Evolutionary conservation across 2,329 filamentous ascomycete genomes (phyloP).

Genomic region (Penicillium sp.): DNA sequence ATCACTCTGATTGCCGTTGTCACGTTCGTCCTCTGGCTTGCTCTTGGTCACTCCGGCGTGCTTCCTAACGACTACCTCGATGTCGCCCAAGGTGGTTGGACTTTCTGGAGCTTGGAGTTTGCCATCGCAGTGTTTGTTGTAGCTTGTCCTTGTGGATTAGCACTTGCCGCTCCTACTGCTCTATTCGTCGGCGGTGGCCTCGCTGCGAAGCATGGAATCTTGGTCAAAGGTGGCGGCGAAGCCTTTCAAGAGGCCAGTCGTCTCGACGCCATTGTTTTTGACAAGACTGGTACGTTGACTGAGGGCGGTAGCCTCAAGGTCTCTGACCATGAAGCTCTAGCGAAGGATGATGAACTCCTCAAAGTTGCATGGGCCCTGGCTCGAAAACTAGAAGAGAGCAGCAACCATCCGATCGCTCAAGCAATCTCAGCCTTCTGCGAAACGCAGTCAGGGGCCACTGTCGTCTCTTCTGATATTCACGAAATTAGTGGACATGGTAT

Average conservation of each 20-base stretch:
- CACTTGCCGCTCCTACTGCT: conserved; percentile 82
- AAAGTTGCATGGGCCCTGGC: conserved; percentile 47
- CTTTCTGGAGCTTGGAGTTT: conserved; percentile 58
- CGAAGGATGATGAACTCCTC: conserved; percentile 33
- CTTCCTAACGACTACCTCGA: conserved; percentile 52
- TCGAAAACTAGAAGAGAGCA: conserved; percentile 56
- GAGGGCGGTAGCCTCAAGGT: conserved; percentile 59
- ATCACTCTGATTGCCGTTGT: conserved; percentile 49
- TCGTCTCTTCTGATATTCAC: conserved; percentile 43
- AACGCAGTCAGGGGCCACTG: conserved; percentile 22
- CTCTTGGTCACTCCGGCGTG: conserved; percentile 43
- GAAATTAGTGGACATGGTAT: conserved; percentile 59
- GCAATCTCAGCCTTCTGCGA: conserved; percentile 53
- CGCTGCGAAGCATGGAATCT: conserved; percentile 73
- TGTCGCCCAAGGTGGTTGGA: conserved; percentile 49
- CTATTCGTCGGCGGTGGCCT: conserved; percentile 78
- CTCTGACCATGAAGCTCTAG: conserved; percentile 49
- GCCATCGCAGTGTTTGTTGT: conserved; percentile 85
- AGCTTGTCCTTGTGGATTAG: conserved; percentile 79
- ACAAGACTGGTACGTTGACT: conserved; percentile 84
- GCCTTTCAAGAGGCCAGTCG: conserved; percentile 81
- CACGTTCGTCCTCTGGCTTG: conserved; percentile 49
- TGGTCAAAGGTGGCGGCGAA: conserved; percentile 80
- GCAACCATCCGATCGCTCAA: conserved; percentile 58
- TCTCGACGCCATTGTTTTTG: conserved; percentile 76